phyloP scores from a whole-genome alignment of 345 rosid species.

The Sonneratia alba region DNA sequence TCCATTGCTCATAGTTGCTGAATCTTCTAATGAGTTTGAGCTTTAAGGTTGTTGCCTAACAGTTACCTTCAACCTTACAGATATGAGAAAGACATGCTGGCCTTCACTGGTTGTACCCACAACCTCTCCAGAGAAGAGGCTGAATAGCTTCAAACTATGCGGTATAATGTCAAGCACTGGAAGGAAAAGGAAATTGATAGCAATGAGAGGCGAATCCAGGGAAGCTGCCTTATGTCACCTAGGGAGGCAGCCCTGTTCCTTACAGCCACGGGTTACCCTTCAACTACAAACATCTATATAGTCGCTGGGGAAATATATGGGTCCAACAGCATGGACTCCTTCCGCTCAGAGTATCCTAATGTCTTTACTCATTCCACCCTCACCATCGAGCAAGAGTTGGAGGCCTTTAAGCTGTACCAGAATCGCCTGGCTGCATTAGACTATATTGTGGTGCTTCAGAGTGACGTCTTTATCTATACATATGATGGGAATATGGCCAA shows the following conservation, averaged over 20 bases:
- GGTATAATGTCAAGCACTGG: slow-evolving; percentile 81
- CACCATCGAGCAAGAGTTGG: slow-evolving; percentile 75
- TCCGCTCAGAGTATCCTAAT: slow-evolving; percentile 71
- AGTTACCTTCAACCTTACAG: slow-evolving; percentile 26
- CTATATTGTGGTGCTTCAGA: slow-evolving; percentile 77
- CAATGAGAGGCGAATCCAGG: slow-evolving; percentile 50
- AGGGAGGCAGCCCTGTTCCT: slow-evolving; percentile 92
- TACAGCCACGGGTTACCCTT: slow-evolving; percentile 93
- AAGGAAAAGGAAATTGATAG: slow-evolving; percentile 96
- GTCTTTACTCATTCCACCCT: slow-evolving; percentile 71
- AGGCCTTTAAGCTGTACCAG: slow-evolving; percentile 60
- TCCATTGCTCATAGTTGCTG: no score
- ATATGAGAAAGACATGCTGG: slow-evolving; percentile 98
- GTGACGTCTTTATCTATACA: slow-evolving; percentile 85
- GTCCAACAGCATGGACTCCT: slow-evolving; percentile 67
- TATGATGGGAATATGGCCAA: slow-evolving; percentile 99
- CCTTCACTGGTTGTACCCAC: slow-evolving; percentile 97
- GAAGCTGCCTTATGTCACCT: slow-evolving; percentile 97
- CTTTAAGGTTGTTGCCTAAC: background rate
- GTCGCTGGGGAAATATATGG: slow-evolving; percentile 92
- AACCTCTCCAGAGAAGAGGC: slow-evolving; percentile 70
- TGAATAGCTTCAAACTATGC: slow-evolving; percentile 67
- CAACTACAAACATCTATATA: slow-evolving; percentile 71
- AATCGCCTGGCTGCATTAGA: slow-evolving; percentile 93
- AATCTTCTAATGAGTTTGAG: no score